These are phyloP conservation scores for Fraxinus sp. DNA, from an alignment of 305 asterid genomes.

Conservation along the genomic window DNA sequence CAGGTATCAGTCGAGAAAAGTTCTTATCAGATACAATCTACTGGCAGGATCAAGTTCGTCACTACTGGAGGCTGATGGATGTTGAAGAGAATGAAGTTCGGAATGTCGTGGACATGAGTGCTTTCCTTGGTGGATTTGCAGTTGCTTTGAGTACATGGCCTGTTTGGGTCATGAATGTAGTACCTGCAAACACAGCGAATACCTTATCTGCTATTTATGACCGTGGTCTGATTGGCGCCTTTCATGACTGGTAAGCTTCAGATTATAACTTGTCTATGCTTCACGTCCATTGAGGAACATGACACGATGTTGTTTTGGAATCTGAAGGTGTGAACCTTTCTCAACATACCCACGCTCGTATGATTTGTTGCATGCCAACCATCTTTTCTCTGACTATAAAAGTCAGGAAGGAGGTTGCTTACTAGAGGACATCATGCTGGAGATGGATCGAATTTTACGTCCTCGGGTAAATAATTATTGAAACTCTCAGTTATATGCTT, in stretches of 20 bases:
- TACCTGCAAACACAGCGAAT: slow-evolving; percentile 52
- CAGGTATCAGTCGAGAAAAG: slow-evolving; percentile 62
- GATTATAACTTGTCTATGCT: background rate
- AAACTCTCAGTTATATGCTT: background rate
- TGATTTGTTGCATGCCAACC: slow-evolving; percentile 76
- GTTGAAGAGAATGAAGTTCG: slow-evolving; percentile 67
- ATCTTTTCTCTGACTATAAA: slow-evolving; percentile 59
- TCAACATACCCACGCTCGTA: slow-evolving; percentile 59
- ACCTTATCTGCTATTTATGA: slow-evolving; percentile 72
- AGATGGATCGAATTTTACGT: slow-evolving; percentile 84
- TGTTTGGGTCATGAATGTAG: slow-evolving; percentile 82
- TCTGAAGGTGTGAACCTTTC: slow-evolving; percentile 53
- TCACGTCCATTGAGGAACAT: background rate
- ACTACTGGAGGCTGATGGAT: slow-evolving; percentile 85
- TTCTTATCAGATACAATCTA: slow-evolving; percentile 70
- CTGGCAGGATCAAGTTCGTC: slow-evolving; percentile 81
- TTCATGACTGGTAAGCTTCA: slow-evolving; percentile 72
- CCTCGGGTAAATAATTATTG: slow-evolving; percentile 57
- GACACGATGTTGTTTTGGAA: slow-evolving; percentile 10
- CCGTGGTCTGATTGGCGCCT: slow-evolving; percentile 70
- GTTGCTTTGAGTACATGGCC: slow-evolving; percentile 84
- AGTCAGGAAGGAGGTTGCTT: slow-evolving; percentile 63
- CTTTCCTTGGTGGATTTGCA: slow-evolving; percentile 89
- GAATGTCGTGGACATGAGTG: slow-evolving; percentile 89
- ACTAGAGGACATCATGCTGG: slow-evolving; percentile 79